Conservation (phyloP, 768 basidiomycete genomes). For the Coprinopsis marcescibilis region DNA sequence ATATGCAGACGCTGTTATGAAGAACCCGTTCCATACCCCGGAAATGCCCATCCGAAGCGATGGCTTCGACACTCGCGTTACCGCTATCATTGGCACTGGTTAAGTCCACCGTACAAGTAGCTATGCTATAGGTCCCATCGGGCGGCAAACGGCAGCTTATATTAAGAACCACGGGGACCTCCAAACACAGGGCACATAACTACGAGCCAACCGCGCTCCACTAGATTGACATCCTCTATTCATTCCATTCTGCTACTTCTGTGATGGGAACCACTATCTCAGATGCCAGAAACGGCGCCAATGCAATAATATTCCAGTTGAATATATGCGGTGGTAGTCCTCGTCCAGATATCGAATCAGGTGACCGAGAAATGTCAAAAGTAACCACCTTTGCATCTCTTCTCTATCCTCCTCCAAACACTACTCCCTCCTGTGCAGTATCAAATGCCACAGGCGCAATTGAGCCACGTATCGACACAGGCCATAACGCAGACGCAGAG, state of each 20-base stretch:
- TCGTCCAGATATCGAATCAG: too few relatives aligned
- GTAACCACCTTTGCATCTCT: neutral
- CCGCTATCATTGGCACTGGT: conserved; percentile 49
- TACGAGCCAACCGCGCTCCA: too few relatives aligned
- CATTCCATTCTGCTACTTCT: too few relatives aligned
- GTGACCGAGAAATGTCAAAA: too few relatives aligned
- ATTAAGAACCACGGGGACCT: too few relatives aligned
- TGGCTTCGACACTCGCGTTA: conserved; percentile 74
- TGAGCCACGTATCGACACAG: conserved; percentile 31
- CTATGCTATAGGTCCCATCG: too few relatives aligned
- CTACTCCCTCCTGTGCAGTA: neutral
- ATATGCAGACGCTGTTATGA: conserved; percentile 95
- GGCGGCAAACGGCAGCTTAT: too few relatives aligned
- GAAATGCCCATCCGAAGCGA: conserved; percentile 98
- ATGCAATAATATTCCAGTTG: neutral
- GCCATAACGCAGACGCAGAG: conserved; percentile 55
- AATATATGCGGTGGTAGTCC: conserved; percentile 1
- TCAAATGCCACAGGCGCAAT: conserved; percentile 28
- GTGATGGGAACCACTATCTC: too few relatives aligned
- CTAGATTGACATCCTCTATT: too few relatives aligned
- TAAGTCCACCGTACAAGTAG: too few relatives aligned
- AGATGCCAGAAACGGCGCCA: too few relatives aligned
- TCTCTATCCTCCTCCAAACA: conserved; percentile 1
- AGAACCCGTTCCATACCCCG: conserved; percentile 98
- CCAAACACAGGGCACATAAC: too few relatives aligned